Conservation (phyloP, 192 early-diverging fungal species). For the Podochytrium sp. region DNA sequence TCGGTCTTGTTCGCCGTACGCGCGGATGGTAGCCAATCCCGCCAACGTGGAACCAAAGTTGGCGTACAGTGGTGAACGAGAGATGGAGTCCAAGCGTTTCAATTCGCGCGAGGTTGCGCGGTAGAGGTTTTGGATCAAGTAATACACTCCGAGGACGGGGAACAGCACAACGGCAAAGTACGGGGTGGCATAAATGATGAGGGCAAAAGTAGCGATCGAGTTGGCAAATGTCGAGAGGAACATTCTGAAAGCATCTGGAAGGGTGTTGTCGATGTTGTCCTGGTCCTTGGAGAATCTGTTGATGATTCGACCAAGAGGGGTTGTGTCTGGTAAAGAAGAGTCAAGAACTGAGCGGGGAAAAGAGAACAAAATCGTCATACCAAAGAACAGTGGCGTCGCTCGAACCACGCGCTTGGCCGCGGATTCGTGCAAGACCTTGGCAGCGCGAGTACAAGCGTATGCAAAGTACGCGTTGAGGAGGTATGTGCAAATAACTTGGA, state of each 20-base stretch:
- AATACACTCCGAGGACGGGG: conserved; percentile 75
- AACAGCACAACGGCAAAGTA: conserved; percentile 73
- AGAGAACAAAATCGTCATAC: background rate
- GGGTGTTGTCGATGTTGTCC: conserved; percentile 67
- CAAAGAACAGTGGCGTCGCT: conserved; percentile 77
- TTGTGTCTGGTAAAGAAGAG: conserved; percentile 72
- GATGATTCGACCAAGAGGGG: conserved; percentile 78
- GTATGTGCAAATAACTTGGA: conserved; percentile 52
- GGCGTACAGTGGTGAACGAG: conserved; percentile 81
- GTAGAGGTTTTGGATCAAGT: conserved; percentile 73
- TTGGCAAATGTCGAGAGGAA: conserved; percentile 60
- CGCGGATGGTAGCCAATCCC: conserved; percentile 87
- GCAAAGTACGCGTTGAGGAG: conserved; percentile 57
- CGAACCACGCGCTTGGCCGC: conserved; percentile 67
- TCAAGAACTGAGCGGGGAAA: too few species aligned
- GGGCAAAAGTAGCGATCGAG: conserved; percentile 63
- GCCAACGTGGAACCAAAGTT: conserved; percentile 68
- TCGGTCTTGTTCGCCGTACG: conserved; percentile 72
- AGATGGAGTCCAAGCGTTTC: conserved; percentile 84
- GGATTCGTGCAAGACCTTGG: conserved; percentile 65
- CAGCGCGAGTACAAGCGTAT: conserved; percentile 51
- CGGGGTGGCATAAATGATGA: conserved; percentile 60
- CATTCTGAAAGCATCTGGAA: conserved; percentile 68
- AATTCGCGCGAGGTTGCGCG: conserved; percentile 81
- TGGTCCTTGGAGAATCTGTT: conserved; percentile 71